A percentile compares a stretch with the other conserved stretches of the same genome.
phyloP scores from a whole-genome alignment of 73 alveolate species.

The Durusdinium trenchii region DNA sequence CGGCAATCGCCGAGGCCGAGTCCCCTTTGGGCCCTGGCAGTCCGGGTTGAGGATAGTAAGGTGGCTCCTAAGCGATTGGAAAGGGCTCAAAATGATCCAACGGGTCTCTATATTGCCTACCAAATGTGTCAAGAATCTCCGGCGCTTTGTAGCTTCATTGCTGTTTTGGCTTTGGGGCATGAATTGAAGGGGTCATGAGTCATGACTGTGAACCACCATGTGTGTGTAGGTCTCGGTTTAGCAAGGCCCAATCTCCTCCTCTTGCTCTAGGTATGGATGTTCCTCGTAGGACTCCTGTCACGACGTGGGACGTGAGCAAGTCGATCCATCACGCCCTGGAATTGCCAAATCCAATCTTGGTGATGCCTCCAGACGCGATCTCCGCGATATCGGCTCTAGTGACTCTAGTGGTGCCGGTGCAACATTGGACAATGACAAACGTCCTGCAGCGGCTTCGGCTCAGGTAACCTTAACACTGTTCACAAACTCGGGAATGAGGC shows the following conservation, averaged over 20 bases:
- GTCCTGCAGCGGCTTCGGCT: no score
- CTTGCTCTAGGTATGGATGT: conserved; percentile 39
- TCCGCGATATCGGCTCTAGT: no score
- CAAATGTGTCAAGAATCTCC: neutral
- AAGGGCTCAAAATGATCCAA: neutral
- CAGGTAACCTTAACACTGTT: no score
- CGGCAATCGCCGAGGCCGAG: conserved; percentile 84
- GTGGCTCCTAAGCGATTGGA: conserved; percentile 44
- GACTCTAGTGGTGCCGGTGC: no score
- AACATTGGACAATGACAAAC: no score
- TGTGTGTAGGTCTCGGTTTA: neutral
- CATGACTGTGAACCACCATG: neutral
- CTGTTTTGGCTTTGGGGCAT: neutral
- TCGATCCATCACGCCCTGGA: no score
- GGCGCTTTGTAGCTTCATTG: no score
- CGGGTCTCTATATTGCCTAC: neutral
- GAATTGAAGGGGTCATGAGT: no score
- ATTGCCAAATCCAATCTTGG: no score
- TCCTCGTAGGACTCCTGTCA: conserved; percentile 33
- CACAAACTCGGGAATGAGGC: no score
- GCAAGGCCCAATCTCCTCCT: neutral
- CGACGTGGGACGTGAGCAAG: no score
- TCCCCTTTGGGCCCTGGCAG: conserved; percentile 74
- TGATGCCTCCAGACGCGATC: no score
- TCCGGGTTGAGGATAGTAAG: neutral